Evolutionary conservation across 257 asterid species (phyloP), one percentile per base, ranked within the genome.

Genomic region (Primulina tabacum): DNA sequence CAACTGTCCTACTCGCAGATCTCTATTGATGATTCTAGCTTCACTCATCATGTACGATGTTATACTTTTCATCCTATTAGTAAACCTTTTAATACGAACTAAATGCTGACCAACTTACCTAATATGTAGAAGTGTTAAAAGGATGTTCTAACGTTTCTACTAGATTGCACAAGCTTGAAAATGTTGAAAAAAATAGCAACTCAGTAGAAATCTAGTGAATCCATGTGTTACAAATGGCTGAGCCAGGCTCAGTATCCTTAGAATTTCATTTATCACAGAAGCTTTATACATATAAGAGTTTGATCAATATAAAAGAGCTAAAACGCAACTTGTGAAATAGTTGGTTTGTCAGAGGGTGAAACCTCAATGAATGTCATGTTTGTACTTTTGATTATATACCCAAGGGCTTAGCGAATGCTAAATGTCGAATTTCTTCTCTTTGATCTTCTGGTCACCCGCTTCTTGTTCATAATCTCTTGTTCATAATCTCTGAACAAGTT

Each of bases 1-100:
- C 28, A 16, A 68, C 55, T 40, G 32, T 40, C 6, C 32, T 37
- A 28, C 67, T 34, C 3, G 16, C 53, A 62, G 38, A 34, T 55
- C 35, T 30, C 17, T 65, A 67, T 34, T 24, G 16, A 17, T 71
- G 34, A 12, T 43, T 26, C 67, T 6, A 43, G 67, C 40, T 17
- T 30, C 67, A 55, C 60, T 47, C 71, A 37, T 64, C 5, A 38
- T 8, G 2, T 8, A 18, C 18, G 5, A 17, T 17, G 26, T 32
- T 33, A 18, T 75, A 18, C 9, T n/a, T 37, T 34, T 63, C 28
- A 12, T 47, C 37, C 71, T 62, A 68, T 12, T 38, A 64, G 34
- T 64, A 60, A 28, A 59, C 43, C n/a, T 11, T 57, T 69, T 52
- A 34, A 43, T 24, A 14, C 17, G 0, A 14, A 47, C 18, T 47